These are phyloP conservation scores for Thoreauomyces humboldtii DNA, from an alignment of 192 early-diverging fungal species.

Conservation along the genomic window DNA sequence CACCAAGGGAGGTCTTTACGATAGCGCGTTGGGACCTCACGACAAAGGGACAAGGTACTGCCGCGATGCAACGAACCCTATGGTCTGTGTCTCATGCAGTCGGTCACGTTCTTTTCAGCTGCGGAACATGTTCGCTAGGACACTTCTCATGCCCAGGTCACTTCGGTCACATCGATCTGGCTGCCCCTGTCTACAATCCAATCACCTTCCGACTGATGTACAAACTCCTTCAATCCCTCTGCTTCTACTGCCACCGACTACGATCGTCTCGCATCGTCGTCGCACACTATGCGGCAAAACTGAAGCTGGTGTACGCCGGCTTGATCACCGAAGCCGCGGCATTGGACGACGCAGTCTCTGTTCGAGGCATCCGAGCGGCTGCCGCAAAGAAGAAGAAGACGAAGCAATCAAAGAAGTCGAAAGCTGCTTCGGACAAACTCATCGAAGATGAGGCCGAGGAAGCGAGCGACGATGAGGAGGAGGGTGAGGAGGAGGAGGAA, in stretches of 20 bases:
- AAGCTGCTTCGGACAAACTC: background rate
- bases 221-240: slow-evolving; percentile 78
- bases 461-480: slow-evolving; percentile 37
- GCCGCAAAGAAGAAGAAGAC: slow-evolving; percentile 10
- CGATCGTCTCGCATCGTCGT: slow-evolving; percentile 59
- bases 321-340: slow-evolving; percentile 78
- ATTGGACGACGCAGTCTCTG: slow-evolving; percentile 64
- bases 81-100: background rate
- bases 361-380: slow-evolving; percentile 6
- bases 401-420: slow-evolving; percentile 24
- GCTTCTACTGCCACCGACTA: slow-evolving; percentile 88
- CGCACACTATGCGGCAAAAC: slow-evolving; percentile 71
- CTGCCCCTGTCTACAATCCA: slow-evolving; percentile 85
- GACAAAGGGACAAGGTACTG: slow-evolving; percentile 58
- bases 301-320: slow-evolving; percentile 82
- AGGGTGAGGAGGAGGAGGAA: slow-evolving; percentile 35
- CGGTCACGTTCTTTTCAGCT: slow-evolving; percentile 46
- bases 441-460: slow-evolving; percentile 36
- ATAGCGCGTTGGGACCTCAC: slow-evolving; percentile 91
- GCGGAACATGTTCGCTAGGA: slow-evolving; percentile 79
- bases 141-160: slow-evolving; percentile 89
- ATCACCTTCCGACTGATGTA: slow-evolving; percentile 93
- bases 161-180: slow-evolving; percentile 95
- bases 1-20: slow-evolving; percentile 87
- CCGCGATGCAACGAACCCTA: background rate